phyloP scores from a whole-genome alignment of 495 filamentous ascomycete genomes.

The Neurospora sp. region DNA sequence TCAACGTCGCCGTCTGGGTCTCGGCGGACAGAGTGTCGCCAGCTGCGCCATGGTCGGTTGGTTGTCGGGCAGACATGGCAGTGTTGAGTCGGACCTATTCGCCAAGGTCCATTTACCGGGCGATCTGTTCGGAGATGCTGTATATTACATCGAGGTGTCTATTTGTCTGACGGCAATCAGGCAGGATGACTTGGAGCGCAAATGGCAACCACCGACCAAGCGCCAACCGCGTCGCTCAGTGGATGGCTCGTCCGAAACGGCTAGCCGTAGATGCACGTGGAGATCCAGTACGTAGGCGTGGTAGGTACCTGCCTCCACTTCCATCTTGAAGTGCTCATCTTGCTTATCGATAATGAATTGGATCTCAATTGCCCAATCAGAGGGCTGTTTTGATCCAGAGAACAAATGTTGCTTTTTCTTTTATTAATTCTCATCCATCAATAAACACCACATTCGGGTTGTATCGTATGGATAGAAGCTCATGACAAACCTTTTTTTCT shows the following conservation, averaged over 20 bases:
- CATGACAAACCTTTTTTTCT: background rate
- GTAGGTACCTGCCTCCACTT: background rate
- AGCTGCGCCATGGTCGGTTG: constrained; percentile 9
- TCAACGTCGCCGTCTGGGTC: background rate
- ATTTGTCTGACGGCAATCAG: background rate
- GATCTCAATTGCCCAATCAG: background rate
- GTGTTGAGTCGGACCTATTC: background rate
- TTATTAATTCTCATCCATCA: background rate
- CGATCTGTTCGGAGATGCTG: background rate
- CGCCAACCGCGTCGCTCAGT: background rate
- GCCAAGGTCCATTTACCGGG: background rate
- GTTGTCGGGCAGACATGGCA: constrained; percentile 22
- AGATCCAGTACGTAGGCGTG: background rate
- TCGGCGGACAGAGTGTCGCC: background rate
- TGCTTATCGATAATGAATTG: background rate
- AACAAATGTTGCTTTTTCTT: background rate
- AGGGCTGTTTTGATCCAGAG: background rate
- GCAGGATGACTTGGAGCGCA: background rate
- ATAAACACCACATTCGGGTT: background rate
- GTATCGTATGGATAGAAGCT: background rate
- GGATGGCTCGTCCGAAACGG: background rate
- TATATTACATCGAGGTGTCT: background rate
- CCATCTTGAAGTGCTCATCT: background rate
- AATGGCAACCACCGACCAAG: background rate
- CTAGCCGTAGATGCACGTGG: background rate